Evolutionary conservation across 148 eudicot species (phyloP).

Genomic region (Cornus suecica): DNA sequence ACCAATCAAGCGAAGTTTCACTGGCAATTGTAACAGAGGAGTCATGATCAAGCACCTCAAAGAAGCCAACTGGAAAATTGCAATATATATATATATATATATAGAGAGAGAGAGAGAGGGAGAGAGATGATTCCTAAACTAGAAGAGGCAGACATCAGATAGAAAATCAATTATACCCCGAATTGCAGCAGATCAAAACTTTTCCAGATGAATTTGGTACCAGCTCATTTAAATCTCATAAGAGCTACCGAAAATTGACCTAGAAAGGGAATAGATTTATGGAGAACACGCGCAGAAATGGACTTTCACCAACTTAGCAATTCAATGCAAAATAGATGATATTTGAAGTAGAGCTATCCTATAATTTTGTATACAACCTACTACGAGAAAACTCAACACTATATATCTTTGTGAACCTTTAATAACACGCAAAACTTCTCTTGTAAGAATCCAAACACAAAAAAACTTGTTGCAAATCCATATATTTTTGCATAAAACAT

Average conservation of each 20-base stretch:
- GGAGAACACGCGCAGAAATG: neutral
- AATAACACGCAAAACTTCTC: neutral
- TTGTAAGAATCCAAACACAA: neutral
- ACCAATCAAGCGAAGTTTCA: neutral
- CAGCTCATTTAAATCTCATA: conserved; percentile 5
- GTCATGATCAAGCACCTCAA: neutral
- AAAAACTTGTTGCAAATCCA: no score
- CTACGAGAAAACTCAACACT: neutral
- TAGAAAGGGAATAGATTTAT: neutral
- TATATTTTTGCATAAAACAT: no score
- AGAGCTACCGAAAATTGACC: neutral
- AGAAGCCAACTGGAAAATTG: neutral
- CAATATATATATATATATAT: no score
- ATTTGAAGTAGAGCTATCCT: neutral
- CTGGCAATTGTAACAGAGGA: neutral
- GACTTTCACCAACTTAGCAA: no score
- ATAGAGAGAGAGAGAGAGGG: conserved; percentile 2
- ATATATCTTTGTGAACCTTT: neutral
- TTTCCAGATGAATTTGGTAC: neutral
- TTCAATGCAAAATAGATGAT: neutral
- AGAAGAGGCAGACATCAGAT: neutral
- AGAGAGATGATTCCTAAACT: conserved; percentile 1
- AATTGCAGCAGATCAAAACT: neutral
- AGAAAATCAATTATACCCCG: neutral
- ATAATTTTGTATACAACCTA: neutral